A percentile compares a stretch with the other conserved stretches of the same genome.
Evolutionary conservation across 495 filamentous ascomycete genomes (phyloP).

Genomic region (Penicillium odoratum): DNA sequence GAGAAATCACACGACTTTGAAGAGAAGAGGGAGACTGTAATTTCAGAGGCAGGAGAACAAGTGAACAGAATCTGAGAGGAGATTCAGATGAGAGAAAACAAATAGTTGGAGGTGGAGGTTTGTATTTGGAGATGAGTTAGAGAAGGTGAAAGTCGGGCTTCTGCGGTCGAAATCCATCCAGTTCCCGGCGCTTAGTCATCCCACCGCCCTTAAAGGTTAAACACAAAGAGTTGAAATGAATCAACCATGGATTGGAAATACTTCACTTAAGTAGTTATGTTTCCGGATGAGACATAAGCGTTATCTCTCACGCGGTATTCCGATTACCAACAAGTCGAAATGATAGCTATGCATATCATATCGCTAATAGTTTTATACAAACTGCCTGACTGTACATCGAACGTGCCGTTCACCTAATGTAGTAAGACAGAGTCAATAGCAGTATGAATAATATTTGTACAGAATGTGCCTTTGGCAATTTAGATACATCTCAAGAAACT

Average conservation of each 20-base stretch:
- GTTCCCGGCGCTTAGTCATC: constrained; percentile 43
- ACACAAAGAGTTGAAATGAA: background rate
- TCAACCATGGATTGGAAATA: background rate
- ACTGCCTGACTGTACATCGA: too few relatives aligned
- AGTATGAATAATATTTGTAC: constrained; percentile 8
- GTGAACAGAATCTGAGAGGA: background rate
- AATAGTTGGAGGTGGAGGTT: constrained; percentile 11
- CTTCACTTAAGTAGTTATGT: background rate
- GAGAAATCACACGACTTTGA: constrained; percentile 11
- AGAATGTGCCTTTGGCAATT: constrained; percentile 7
- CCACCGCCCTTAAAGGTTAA: constrained; percentile 2
- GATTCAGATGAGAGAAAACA: background rate
- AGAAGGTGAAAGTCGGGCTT: constrained; percentile 44
- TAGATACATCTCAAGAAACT: constrained; percentile 16
- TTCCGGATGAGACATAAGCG: too few relatives aligned
- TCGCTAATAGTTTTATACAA: too few relatives aligned
- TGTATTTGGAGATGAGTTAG: constrained; percentile 35
- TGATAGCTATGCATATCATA: too few relatives aligned
- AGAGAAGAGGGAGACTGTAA: background rate
- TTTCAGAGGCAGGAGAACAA: background rate
- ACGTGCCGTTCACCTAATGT: too few relatives aligned
- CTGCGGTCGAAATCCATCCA: constrained; percentile 45
- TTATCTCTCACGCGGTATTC: too few relatives aligned
- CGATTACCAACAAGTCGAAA: too few relatives aligned
- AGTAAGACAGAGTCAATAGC: too few relatives aligned